These are phyloP conservation scores for Chalaropsis ovoidea DNA, from an alignment of 2,329 filamentous ascomycete species.

Conservation along the genomic window DNA sequence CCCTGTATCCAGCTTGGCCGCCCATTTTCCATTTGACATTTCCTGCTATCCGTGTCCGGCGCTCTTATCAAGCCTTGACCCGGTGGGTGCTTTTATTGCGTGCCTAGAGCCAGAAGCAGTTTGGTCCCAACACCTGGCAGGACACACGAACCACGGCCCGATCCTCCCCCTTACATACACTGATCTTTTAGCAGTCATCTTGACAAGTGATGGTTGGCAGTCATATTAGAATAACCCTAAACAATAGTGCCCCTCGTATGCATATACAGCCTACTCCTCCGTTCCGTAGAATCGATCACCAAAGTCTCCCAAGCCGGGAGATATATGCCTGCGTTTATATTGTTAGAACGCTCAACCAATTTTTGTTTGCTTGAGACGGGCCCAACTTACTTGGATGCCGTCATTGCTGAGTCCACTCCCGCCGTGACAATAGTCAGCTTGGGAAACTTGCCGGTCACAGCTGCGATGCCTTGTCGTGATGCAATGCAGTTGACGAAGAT, in stretches of 20 bases:
- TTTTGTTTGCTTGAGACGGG: too few relatives aligned
- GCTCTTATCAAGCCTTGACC: neutral
- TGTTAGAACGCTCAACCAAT: neutral
- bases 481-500: slow-evolving; percentile 31
- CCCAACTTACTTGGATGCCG: slow-evolving; percentile 26
- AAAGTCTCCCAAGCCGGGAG: slow-evolving; percentile 34
- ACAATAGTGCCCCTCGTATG: neutral
- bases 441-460: slow-evolving; percentile 28
- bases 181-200: neutral
- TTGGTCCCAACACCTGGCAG: neutral
- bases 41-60: neutral
- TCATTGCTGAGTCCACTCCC: slow-evolving; percentile 27
- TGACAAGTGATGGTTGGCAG: neutral
- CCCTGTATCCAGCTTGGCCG: neutral
- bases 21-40: neutral
- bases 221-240: neutral
- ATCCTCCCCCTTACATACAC: neutral
- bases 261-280: neutral
- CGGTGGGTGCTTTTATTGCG: too few relatives aligned
- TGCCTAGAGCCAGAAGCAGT: neutral
- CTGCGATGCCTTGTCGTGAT: slow-evolving; percentile 28
- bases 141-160: neutral
- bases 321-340: slow-evolving; percentile 30
- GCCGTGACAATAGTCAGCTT: slow-evolving; percentile 28
- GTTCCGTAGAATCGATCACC: slow-evolving; percentile 32